phyloP scores from a whole-genome alignment of 371 early-diverging fungal species.

The Mucor piriformis region DNA sequence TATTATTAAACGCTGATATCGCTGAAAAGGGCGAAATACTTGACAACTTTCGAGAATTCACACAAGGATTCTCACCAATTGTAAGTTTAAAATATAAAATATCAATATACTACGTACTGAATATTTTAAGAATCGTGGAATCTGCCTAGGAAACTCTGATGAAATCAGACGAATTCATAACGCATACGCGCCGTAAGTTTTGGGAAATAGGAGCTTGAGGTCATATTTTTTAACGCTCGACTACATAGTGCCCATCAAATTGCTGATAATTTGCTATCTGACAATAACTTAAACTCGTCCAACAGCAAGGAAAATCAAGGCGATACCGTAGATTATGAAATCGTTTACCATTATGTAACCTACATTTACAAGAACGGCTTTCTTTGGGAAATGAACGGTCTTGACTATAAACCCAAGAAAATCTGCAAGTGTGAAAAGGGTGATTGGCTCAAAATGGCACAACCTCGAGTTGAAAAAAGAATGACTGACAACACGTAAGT shows the following conservation, averaged over 20 bases:
- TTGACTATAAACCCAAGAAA: slow-evolving; percentile 10
- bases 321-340: neutral
- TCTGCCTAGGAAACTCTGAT: slow-evolving; percentile 9
- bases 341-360: slow-evolving; percentile 16
- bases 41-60: slow-evolving; percentile 9
- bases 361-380: slow-evolving; percentile 21
- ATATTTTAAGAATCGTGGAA: slow-evolving; percentile 15
- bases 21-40: slow-evolving; percentile 12
- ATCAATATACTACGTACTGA: neutral
- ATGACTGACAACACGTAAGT: slow-evolving; percentile 10
- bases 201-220: no score
- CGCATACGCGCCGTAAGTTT: slow-evolving; percentile 12
- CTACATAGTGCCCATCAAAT: neutral
- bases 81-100: slow-evolving; percentile 9
- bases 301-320: neutral
- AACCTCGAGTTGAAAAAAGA: slow-evolving; percentile 8
- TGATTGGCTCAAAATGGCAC: slow-evolving; percentile 8
- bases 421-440: neutral
- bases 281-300: neutral
- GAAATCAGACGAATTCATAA: slow-evolving; percentile 16
- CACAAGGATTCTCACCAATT: slow-evolving; percentile 10
- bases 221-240: no score
- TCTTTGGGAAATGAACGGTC: slow-evolving; percentile 25
- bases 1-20: slow-evolving; percentile 16
- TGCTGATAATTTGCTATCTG: neutral